phyloP scores from a whole-genome alignment of 345 rosid species.

The Eutrema yunnanense region DNA sequence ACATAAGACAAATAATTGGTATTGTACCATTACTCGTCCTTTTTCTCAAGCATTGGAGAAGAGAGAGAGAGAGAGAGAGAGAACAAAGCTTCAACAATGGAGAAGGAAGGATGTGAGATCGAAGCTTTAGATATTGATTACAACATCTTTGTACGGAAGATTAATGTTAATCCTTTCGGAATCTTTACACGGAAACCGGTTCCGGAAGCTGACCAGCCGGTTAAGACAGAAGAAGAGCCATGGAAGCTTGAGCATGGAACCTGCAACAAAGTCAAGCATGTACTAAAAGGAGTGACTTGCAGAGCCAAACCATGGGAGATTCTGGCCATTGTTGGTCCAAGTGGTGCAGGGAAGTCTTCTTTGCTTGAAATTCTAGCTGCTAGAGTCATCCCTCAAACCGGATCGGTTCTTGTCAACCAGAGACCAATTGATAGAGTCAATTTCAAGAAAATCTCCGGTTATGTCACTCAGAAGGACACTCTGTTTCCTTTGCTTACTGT shows the following conservation, averaged over 20 bases:
- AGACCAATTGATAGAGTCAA: conserved; percentile 50
- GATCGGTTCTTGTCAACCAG: conserved; percentile 59
- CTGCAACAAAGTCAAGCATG: conserved; percentile 36
- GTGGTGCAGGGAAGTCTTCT: conserved; percentile 94
- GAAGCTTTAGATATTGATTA: conserved; percentile 69
- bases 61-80: neutral
- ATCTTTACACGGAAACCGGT: conserved; percentile 19
- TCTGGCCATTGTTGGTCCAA: conserved; percentile 90
- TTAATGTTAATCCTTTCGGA: conserved; percentile 27
- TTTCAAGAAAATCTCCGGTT: conserved; percentile 76
- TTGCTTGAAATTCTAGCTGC: conserved; percentile 79
- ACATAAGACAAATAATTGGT: conserved; percentile 7
- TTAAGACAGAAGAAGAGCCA: conserved; percentile 12
- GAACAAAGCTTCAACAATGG: conserved; percentile 48
- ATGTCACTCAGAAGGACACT: conserved; percentile 82
- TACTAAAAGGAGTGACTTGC: conserved; percentile 69
- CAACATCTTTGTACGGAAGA: conserved; percentile 36
- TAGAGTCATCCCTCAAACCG: conserved; percentile 50
- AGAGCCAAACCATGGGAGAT: conserved; percentile 92
- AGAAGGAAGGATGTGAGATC: conserved; percentile 80
- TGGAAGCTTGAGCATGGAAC: conserved; percentile 21
- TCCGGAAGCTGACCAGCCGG: conserved; percentile 21
- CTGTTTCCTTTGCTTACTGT: conserved; percentile 91
- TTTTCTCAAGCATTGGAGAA: conserved; percentile 6
- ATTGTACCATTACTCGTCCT: conserved; percentile 8